Base-by-base conservation (phyloP, 2,329 filamentous ascomycete species). In the Cladosporium sphaerospermum region DNA sequence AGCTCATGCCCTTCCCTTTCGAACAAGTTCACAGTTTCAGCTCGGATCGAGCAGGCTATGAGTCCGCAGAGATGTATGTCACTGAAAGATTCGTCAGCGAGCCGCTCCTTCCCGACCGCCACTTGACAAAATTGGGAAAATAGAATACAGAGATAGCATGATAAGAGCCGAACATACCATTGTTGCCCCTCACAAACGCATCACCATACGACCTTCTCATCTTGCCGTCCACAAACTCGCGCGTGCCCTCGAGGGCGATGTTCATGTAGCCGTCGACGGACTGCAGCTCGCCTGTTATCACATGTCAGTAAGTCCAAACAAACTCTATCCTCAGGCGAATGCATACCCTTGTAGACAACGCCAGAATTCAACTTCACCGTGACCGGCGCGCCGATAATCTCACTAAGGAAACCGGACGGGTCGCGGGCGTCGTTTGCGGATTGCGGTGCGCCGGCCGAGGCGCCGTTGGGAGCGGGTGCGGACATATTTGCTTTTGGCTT, bases 261-360 rank as follows among this genome's bases (percentile, higher is more conserved):
- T 99, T 99, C 93, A 99, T 99, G 75, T 97, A 99, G 49, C 93
- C 93, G 71, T 99, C 93, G 46, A 99, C 92, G 0, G 91, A 96
- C 70, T 97, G 91, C 36, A 97, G 80, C 69, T 96, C 90, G 62
- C 93, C 92, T 96, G 58, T 43, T 43, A 6, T n/a, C 14, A 14
- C 11, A 19, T 36, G 48, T 52, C 31, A 52, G 48, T 23, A 10
- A 36, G 44, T 36, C 43, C 6, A 14, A 45, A 28, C 6, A 9
- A n/a, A 36, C 7, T 28, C 1, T 11, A 36, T 33, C 6, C 14
- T 45, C 18, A 28, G 6, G 31, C 9, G 18, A 44, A 37, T 10
- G 47, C 61, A 37, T 65, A 92, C 92, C 93, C 81, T 93, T 96
- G 80, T 96, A 99, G 58, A 97, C 85, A 56, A 96, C 90, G 52